phyloP scores from a whole-genome alignment of 495 filamentous ascomycete species.

The Penicillium nucicola region DNA sequence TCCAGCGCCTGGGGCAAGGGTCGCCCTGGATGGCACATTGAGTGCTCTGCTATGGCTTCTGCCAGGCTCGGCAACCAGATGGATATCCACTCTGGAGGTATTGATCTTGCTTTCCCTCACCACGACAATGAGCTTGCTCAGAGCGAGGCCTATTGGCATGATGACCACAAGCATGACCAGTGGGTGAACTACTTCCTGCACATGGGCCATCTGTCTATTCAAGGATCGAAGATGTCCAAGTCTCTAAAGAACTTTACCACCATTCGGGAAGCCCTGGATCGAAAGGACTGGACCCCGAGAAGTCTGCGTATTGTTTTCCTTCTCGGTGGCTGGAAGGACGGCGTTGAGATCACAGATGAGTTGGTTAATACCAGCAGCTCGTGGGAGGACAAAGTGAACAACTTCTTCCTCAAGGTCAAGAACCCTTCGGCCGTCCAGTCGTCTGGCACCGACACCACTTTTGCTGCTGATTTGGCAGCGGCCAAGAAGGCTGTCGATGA shows the following conservation, averaged over 20 bases:
- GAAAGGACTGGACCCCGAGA: conserved; percentile 76
- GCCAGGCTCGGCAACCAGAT: conserved; percentile 76
- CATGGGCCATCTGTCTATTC: conserved; percentile 90
- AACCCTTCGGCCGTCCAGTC: conserved; percentile 41
- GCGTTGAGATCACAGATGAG: conserved; percentile 85
- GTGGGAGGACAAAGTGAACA: conserved; percentile 83
- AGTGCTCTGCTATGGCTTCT: conserved; percentile 96
- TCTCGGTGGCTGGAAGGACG: conserved; percentile 83
- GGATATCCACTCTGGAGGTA: conserved; percentile 92
- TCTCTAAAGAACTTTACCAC: conserved; percentile 97
- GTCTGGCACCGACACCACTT: conserved; percentile 24
- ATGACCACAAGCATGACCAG: conserved; percentile 48
- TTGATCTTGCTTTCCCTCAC: conserved; percentile 92
- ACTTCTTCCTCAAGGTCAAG: conserved; percentile 82
- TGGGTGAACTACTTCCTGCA: conserved; percentile 98
- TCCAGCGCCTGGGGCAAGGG: conserved; percentile 80
- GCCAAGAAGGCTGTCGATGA: conserved; percentile 62
- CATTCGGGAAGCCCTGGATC: conserved; percentile 75
- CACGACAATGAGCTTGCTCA: conserved; percentile 97
- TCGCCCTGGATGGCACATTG: conserved; percentile 95
- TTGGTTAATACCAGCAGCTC: conserved; percentile 66
- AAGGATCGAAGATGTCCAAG: conserved; percentile 93
- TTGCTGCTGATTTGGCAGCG: conserved; percentile 51
- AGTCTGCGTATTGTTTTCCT: conserved; percentile 84
- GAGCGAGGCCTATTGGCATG: conserved; percentile 79